Conservation (phyloP, 1,284 basidiomycete genomes). For the Malassezia japonica region DNA sequence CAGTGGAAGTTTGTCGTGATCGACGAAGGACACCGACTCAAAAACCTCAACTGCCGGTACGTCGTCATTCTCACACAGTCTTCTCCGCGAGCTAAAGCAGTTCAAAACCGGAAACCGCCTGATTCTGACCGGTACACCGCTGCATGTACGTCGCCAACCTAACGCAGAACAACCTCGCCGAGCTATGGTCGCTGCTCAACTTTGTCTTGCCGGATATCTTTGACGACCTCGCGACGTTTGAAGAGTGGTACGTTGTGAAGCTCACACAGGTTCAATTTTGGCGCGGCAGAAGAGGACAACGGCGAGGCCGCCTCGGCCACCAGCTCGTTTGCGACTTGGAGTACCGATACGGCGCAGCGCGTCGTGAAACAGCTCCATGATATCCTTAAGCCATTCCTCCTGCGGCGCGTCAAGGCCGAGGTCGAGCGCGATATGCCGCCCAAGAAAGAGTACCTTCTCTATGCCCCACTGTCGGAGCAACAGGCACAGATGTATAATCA, state of each 20-base stretch:
- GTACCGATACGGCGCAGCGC: constrained; percentile 56
- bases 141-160: constrained; percentile 54
- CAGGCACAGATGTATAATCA: constrained; percentile 78
- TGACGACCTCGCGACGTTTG: constrained; percentile 76
- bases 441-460: constrained; percentile 60
- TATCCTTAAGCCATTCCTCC: constrained; percentile 43
- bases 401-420: constrained; percentile 38
- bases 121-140: constrained; percentile 83
- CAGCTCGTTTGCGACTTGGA: constrained; percentile 41
- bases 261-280: constrained; percentile 12
- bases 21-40: constrained; percentile 86
- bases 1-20: constrained; percentile 74
- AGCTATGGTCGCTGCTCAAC: constrained; percentile 88
- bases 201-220: constrained; percentile 64
- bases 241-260: constrained; percentile 58
- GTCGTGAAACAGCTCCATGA: constrained; percentile 42
- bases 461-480: constrained; percentile 70
- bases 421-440: constrained; percentile 39
- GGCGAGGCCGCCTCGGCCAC: neutral
- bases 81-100: constrained; percentile 82
- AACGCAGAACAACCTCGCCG: constrained; percentile 75
- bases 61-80: constrained; percentile 22
- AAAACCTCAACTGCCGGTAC: constrained; percentile 74
- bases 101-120: constrained; percentile 75
- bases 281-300: neutral